phyloP scores from a whole-genome alignment of 192 early-diverging fungal genomes.

The Phycomyces nitens region DNA sequence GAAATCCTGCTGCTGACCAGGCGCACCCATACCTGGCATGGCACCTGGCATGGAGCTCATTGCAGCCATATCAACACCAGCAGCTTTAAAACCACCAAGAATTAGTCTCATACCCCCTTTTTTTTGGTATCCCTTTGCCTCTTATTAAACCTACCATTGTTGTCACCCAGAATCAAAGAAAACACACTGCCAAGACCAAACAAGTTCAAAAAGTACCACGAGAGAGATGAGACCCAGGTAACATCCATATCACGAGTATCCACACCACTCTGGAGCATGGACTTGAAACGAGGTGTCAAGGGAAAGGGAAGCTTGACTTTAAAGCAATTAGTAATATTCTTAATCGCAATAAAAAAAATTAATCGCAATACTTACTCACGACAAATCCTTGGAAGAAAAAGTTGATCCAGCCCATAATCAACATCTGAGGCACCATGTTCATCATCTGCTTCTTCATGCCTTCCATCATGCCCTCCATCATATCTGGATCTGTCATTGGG shows the following conservation, averaged over 20 bases:
- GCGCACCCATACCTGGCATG: conserved; percentile 41
- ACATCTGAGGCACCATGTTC: conserved; percentile 96
- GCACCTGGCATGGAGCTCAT: conserved; percentile 74
- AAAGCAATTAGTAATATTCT: no score
- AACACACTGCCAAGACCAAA: conserved; percentile 93
- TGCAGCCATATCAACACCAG: conserved; percentile 89
- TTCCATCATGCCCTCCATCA: conserved; percentile 96
- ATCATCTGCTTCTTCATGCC: conserved; percentile 97
- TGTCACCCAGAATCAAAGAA: conserved; percentile 87
- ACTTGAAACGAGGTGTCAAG: conserved; percentile 93
- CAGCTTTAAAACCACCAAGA: conserved; percentile 29
- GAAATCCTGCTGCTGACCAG: conserved; percentile 80
- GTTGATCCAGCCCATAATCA: conserved; percentile 99
- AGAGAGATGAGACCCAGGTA: conserved; percentile 93
- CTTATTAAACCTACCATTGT: conserved; percentile 58
- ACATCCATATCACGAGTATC: conserved; percentile 97
- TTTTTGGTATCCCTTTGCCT: background rate
- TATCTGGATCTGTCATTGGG: conserved; percentile 88
- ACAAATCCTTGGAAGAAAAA: conserved; percentile 99
- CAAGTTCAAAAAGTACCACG: conserved; percentile 98
- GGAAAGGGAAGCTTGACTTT: conserved; percentile 95
- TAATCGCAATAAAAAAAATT: no score
- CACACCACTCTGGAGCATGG: conserved; percentile 95
- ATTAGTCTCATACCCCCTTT: background rate
- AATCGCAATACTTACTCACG: conserved; percentile 68